Conservation (phyloP, 257 asterid genomes). For the Nicotiana paniculata region DNA sequence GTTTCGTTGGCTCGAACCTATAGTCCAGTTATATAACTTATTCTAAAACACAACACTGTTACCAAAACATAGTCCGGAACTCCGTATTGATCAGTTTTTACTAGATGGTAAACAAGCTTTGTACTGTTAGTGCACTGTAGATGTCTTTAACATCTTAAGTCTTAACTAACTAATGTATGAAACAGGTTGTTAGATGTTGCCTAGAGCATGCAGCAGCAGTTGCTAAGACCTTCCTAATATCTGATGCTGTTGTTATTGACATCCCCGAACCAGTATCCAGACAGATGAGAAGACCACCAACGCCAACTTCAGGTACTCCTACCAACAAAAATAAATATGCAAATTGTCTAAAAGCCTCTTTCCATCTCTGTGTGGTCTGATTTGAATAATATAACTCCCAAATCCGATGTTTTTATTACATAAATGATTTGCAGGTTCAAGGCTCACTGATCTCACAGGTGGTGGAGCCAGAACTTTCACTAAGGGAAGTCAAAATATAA, state of each 20-base stretch:
- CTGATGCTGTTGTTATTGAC: constrained; percentile 72
- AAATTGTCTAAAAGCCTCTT: neutral
- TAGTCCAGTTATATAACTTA: neutral
- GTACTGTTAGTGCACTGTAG: neutral
- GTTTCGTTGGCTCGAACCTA: no score
- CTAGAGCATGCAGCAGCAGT: constrained; percentile 78
- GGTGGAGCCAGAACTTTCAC: no score
- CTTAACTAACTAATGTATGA: neutral
- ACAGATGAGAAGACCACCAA: constrained; percentile 43
- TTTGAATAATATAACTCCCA: neutral
- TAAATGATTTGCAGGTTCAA: neutral
- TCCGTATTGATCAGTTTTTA: neutral
- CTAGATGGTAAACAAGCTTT: neutral
- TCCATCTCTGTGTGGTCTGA: neutral
- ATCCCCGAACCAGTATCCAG: constrained; percentile 41
- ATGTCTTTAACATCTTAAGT: neutral
- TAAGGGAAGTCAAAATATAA: no score
- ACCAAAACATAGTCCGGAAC: neutral
- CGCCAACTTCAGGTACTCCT: constrained; percentile 5
- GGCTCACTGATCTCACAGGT: neutral
- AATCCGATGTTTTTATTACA: neutral
- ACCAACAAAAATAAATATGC: neutral
- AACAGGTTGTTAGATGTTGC: constrained; percentile 83
- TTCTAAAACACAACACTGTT: neutral
- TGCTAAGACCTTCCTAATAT: constrained; percentile 60